These are phyloP conservation scores for Pigoraptor vietnamica DNA, from an alignment of 78 protist genomes.

Conservation along the genomic window DNA sequence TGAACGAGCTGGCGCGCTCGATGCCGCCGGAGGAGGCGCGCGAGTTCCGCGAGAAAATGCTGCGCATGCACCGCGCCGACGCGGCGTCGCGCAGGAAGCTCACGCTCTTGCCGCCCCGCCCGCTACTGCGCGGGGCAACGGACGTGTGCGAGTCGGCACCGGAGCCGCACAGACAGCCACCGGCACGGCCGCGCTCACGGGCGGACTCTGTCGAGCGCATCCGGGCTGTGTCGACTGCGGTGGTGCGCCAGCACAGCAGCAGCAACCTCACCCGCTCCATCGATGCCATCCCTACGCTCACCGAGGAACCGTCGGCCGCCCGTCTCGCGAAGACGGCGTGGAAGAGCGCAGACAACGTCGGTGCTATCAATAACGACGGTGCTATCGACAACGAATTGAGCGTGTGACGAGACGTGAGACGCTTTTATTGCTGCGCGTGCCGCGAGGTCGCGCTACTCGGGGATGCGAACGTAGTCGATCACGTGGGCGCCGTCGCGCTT, in stretches of 20 bases:
- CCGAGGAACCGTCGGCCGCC: not conserved
- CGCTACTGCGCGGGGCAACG: not conserved
- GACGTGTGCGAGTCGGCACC: not conserved
- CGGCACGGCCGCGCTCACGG: too few relatives aligned
- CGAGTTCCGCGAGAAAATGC: not conserved
- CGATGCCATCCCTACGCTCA: not conserved
- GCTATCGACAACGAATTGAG: too few relatives aligned
- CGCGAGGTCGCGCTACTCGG: too few relatives aligned
- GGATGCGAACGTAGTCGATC: not conserved
- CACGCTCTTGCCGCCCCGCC: not conserved
- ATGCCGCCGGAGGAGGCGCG: not conserved
- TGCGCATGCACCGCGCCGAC: not conserved
- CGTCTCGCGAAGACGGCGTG: not conserved
- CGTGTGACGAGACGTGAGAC: too few relatives aligned
- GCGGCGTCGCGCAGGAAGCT: not conserved
- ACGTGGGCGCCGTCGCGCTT: not conserved
- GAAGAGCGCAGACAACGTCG: not conserved
- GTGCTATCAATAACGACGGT: too few relatives aligned
- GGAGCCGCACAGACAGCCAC: too few relatives aligned
- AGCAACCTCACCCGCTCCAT: not conserved
- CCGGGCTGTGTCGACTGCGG: not conserved
- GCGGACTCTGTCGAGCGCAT: not conserved
- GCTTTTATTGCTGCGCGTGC: too few relatives aligned
- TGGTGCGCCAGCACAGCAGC: not conserved
- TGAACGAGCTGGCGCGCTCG: not conserved